Base-by-base conservation (phyloP, 768 basidiomycete genomes). In the Tulasnella sp. region DNA sequence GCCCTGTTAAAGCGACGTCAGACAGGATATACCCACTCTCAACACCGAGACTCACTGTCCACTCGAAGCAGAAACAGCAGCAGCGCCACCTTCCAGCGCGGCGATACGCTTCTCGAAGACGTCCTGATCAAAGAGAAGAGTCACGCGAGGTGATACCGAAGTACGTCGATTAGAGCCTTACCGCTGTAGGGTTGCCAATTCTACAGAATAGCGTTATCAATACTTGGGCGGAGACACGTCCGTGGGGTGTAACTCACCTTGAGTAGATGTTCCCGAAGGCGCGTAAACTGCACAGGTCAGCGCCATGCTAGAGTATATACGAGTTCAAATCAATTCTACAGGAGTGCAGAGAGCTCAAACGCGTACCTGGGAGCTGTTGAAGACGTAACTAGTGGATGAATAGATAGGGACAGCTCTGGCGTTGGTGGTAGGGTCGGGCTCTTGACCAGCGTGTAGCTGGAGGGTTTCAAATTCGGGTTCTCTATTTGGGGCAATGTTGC, bases 101-200 rank as follows among this genome's bases (percentile, higher is more conserved):
- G 84, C 81, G 23, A 88, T 80, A 5, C 86, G 79, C 52, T 81
- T 75, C 67, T 89, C 87, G 61, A 90, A 86, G 0, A 87, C 82
- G 53, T 81, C 81, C 83, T 84, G 62, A 58, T 42, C n/a, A 48
- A n/a, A 17, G 25, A 29, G 25, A 21, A 48, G n/a, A n/a, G n/a
- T n/a, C n/a, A n/a, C n/a, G 27, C 14, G 34, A 9, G 2, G 6
- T 48, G 25, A n/a, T n/a, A 4, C 8, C n/a, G 46, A 25, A 31
- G 19, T 23, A 7, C 27, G n/a, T 48, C 34, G 27, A 48, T 23
- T 9, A 48, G 46, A 29, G 4, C 4, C 77, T 36, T 66, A 80
- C 80, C 31, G 79, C 75, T 0, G 81, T 82, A 12, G 82, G 81
- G 65, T 84, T 85, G 17, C 77, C 76, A 49, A 85, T 79, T 4